Base-by-base conservation (phyloP, 2,329 filamentous ascomycete species). In the Knufia fluminis region DNA sequence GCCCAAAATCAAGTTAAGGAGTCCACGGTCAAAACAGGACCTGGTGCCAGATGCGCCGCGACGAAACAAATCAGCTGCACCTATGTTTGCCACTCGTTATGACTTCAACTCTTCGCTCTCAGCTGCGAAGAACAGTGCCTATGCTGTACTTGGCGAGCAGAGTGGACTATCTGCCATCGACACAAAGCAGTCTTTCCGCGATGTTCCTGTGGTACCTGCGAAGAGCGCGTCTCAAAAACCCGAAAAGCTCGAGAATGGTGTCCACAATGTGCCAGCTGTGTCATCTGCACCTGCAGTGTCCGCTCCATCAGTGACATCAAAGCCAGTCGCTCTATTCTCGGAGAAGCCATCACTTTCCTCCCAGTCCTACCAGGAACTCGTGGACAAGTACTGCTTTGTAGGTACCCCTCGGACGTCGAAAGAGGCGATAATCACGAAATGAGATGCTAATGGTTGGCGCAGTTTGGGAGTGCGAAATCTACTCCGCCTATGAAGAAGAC, bases 311-410 rank as follows among this genome's bases (percentile, higher is more conserved):
- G 67, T 53, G 70, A 69, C 50, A 64, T 61, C 57, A 58, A 70
- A 74, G 48, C 79, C 68, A 62, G 77, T 69, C 72, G 77, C 62
- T 65, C 74, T 73, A 59, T 71, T 76, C 12, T 72, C 75, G 33
- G 77, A 78, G 61, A 80, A 83, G 62, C 82, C 82, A 39, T 75
- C 79, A 62, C 83, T 95, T 57, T 80, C 90, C 53, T 94, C 89
- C 56, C 82, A 87, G 53, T 90, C 91, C 52, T 97, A 98, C 67
- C 87, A 94, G 70, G 92, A 98, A 71, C 79, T 98, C 57, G 85
- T 98, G 68, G 90, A 94, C 75, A 96, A 94, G 75, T 98, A 95
- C 77, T 98, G 92, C 78, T 98, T 97, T 80, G 91, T 96, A 91
- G 82, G 91, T 94, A 77, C 77, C 64, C 68, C 68, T 52, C 48